phyloP scores from a whole-genome alignment of 2,329 filamentous ascomycete species.

The Fusarium brachygibbosum region DNA sequence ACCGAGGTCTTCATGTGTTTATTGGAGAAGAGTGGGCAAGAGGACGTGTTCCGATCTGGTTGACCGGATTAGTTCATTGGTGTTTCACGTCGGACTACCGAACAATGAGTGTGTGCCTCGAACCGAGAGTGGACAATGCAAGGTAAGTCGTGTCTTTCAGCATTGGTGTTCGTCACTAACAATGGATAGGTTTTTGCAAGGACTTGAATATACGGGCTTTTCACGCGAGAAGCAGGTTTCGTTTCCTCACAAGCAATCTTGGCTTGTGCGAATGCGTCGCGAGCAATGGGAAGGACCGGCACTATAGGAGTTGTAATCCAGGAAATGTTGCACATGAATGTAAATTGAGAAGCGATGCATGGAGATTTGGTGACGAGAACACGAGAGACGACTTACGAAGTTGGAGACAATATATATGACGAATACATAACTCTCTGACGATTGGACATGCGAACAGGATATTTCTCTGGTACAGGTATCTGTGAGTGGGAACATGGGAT shows the following conservation, averaged over 20 bases:
- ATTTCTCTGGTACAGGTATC: too few species aligned
- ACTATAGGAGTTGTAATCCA: conserved; percentile 55
- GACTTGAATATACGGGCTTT: conserved; percentile 82
- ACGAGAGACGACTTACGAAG: conserved; percentile 36
- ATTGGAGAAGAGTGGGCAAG: conserved; percentile 94
- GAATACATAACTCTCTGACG: neutral
- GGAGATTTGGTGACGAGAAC: conserved; percentile 17
- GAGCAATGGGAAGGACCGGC: conserved; percentile 83
- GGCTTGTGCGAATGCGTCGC: conserved; percentile 82
- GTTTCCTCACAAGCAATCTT: conserved; percentile 93
- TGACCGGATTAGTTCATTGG: conserved; percentile 89
- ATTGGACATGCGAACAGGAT: neutral
- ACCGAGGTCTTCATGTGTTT: conserved; percentile 88
- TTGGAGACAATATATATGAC: neutral
- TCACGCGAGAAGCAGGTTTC: conserved; percentile 87
- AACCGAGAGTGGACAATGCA: conserved; percentile 90
- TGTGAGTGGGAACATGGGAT: neutral
- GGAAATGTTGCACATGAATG: neutral
- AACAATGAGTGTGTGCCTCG: conserved; percentile 85
- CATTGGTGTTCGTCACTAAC: neutral
- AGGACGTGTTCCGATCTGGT: conserved; percentile 84
- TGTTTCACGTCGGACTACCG: conserved; percentile 82
- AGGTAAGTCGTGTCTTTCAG: conserved; percentile 70
- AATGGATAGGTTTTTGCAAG: conserved; percentile 59
- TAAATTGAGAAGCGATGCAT: neutral